These are phyloP conservation scores for Rhexocercosporidium sp. DNA, from an alignment of 2,329 filamentous ascomycete species.

Conservation along the genomic window DNA sequence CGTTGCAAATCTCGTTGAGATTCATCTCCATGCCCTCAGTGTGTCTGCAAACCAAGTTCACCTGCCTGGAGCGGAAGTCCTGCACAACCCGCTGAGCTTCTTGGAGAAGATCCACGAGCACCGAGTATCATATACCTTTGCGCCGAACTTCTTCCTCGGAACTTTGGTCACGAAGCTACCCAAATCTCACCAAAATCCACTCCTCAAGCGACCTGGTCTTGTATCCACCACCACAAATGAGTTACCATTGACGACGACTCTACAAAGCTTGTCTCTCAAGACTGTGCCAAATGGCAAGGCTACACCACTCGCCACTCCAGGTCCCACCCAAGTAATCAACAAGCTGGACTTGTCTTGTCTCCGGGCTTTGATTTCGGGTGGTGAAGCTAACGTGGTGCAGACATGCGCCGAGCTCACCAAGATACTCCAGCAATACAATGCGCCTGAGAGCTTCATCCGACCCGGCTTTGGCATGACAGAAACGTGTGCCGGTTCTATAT, in stretches of 20 bases:
- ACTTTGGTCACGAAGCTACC: constrained; percentile 18
- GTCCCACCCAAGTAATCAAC: neutral
- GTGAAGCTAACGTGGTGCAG: constrained; percentile 50
- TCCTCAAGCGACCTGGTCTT: neutral
- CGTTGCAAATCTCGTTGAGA: constrained; percentile 56
- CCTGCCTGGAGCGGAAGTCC: constrained; percentile 48
- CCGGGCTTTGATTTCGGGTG: constrained; percentile 47
- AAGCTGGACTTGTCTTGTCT: constrained; percentile 42
- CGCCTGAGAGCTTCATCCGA: constrained; percentile 43
- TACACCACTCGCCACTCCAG: neutral
- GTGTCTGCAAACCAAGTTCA: constrained; percentile 52
- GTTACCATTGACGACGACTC: neutral
- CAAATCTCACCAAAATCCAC: neutral
- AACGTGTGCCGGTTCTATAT: constrained; percentile 57
- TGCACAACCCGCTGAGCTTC: constrained; percentile 47
- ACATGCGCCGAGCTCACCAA: constrained; percentile 41
- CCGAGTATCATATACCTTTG: constrained; percentile 51
- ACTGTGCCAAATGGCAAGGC: neutral
- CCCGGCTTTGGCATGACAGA: constrained; percentile 58
- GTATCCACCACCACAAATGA: neutral
- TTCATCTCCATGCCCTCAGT: constrained; percentile 55
- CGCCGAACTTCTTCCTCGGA: constrained; percentile 49
- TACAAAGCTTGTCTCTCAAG: neutral
- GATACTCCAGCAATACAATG: constrained; percentile 43
- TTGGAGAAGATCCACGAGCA: constrained; percentile 48